phyloP scores from a whole-genome alignment of 1,284 basidiomycete species.

The Xerocomus nothofagi region DNA sequence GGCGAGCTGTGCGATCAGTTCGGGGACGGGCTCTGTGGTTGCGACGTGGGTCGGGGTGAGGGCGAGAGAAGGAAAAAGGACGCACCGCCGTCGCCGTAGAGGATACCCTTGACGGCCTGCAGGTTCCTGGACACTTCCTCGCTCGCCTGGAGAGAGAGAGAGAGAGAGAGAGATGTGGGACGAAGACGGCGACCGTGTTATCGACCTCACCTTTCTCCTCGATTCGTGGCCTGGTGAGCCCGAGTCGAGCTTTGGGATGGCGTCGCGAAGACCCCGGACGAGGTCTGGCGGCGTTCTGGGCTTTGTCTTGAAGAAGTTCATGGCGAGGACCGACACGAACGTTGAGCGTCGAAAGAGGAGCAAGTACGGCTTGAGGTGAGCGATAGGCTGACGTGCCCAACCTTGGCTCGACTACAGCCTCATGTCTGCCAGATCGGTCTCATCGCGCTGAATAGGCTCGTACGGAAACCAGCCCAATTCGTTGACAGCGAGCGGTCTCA shows the following conservation, averaged over 20 bases:
- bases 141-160: slow-evolving; percentile 60
- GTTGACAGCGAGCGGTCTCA: no score
- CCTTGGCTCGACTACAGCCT: slow-evolving; percentile 14
- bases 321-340: slow-evolving; percentile 32
- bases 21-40: slow-evolving; percentile 72
- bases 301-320: slow-evolving; percentile 97
- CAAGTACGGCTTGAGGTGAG: slow-evolving; percentile 11
- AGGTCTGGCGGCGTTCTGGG: slow-evolving; percentile 83
- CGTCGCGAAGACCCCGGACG: slow-evolving; percentile 76
- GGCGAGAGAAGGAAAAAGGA: slow-evolving; percentile 9
- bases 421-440: slow-evolving; percentile 11
- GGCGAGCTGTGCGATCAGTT: slow-evolving; percentile 88
- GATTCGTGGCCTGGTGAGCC: slow-evolving; percentile 73
- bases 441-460: neutral
- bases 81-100: slow-evolving; percentile 85
- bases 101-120: slow-evolving; percentile 83
- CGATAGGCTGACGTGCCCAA: slow-evolving; percentile 21
- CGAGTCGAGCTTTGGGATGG: slow-evolving; percentile 73
- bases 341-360: slow-evolving; percentile 1
- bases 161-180: no score
- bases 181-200: neutral
- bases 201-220: slow-evolving; percentile 69
- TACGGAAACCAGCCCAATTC: neutral
- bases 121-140: slow-evolving; percentile 90
- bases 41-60: slow-evolving; percentile 8